These are phyloP conservation scores for Nitzschia sp. DNA, from an alignment of 108 stramenopile genomes.

Conservation along the genomic window DNA sequence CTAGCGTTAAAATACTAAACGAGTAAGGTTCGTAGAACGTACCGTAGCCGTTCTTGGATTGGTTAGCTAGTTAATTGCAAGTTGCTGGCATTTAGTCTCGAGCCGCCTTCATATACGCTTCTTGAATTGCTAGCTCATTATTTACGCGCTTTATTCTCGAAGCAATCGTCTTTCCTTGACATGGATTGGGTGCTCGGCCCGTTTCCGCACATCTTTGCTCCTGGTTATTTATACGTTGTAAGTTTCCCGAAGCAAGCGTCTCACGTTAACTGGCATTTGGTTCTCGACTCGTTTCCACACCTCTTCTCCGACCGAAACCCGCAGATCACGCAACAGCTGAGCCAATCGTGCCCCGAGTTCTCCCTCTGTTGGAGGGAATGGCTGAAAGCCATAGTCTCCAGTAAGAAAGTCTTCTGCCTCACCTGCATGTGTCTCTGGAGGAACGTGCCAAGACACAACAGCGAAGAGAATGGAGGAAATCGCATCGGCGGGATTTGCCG, in stretches of 20 bases:
- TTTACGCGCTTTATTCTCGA: too few relatives aligned
- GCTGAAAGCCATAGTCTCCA: slow-evolving; percentile 59
- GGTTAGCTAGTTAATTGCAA: too few relatives aligned
- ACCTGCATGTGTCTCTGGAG: slow-evolving; percentile 4
- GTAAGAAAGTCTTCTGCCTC: slow-evolving; percentile 26
- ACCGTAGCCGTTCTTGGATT: too few relatives aligned
- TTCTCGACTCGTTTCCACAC: slow-evolving; percentile 58
- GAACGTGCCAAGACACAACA: slow-evolving; percentile 57
- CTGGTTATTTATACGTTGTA: slow-evolving; percentile 35
- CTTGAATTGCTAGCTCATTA: too few relatives aligned
- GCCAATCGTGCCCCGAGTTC: slow-evolving; percentile 56
- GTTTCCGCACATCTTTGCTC: neutral
- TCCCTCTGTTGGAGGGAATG: slow-evolving; percentile 61
- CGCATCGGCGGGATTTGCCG: slow-evolving; percentile 41
- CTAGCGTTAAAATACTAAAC: too few relatives aligned
- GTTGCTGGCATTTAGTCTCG: too few relatives aligned
- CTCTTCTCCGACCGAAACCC: slow-evolving; percentile 57
- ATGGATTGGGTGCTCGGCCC: neutral
- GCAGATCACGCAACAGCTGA: slow-evolving; percentile 65
- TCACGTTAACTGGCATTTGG: slow-evolving; percentile 71
- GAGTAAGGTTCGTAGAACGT: too few relatives aligned
- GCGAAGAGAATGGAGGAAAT: slow-evolving; percentile 73
- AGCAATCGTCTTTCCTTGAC: too few relatives aligned
- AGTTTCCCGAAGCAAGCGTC: slow-evolving; percentile 61
- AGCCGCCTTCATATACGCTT: too few relatives aligned